These are phyloP conservation scores for Collybia nuda DNA, from an alignment of 768 basidiomycete genomes.

Conservation along the genomic window DNA sequence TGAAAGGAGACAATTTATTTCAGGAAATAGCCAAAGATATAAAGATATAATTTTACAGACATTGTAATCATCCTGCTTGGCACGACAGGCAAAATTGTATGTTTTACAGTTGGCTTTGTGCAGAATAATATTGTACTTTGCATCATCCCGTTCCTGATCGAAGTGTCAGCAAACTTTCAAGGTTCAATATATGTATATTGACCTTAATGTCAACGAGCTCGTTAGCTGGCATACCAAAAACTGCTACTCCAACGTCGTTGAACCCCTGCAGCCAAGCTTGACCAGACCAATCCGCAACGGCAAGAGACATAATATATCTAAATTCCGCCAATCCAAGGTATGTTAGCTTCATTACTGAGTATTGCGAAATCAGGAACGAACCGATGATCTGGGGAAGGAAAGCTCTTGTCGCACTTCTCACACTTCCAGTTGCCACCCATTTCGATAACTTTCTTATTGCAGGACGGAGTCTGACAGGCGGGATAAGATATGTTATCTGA, in stretches of 20 bases:
- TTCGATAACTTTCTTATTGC: constrained; percentile 88
- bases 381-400: constrained; percentile 77
- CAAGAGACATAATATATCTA: constrained; percentile 82
- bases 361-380: constrained; percentile 32
- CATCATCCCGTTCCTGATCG: constrained; percentile 57
- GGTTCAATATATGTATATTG: neutral
- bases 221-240: constrained; percentile 81
- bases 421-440: constrained; percentile 78
- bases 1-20: constrained; percentile 24
- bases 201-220: constrained; percentile 78
- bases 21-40: neutral
- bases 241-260: constrained; percentile 80
- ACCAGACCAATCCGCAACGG: constrained; percentile 85
- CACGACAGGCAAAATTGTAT: constrained; percentile 84
- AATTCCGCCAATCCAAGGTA: neutral
- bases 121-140: constrained; percentile 57
- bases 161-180: constrained; percentile 2
- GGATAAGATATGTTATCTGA: constrained; percentile 82
- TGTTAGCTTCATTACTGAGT: neutral
- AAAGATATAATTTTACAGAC: constrained; percentile 39
- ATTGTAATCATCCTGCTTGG: constrained; percentile 84
- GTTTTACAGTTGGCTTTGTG: constrained; percentile 64
- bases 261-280: constrained; percentile 95
- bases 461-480: constrained; percentile 77
- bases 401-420: constrained; percentile 85